phyloP scores from a whole-genome alignment of 495 filamentous ascomycete genomes.

The Tricharina praecox region DNA sequence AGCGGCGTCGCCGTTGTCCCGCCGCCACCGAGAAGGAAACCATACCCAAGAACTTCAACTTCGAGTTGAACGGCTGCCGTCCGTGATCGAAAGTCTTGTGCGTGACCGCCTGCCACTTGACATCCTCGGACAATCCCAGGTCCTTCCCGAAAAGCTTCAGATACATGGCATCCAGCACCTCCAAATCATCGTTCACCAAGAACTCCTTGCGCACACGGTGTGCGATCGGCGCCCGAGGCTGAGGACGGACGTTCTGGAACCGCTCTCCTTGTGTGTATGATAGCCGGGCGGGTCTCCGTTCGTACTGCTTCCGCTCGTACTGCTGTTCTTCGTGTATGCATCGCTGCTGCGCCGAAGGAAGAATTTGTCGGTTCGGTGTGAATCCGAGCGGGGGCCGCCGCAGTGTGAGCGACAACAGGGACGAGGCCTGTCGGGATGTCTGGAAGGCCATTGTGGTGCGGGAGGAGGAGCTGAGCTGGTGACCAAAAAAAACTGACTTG shows the following conservation, averaged over 20 bases:
- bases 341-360: not conserved
- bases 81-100: conserved; percentile 98
- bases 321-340: not conserved
- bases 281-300: not conserved
- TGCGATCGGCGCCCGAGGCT: conserved; percentile 13
- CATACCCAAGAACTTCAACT: conserved; percentile 78
- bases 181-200: conserved; percentile 56
- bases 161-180: conserved; percentile 57
- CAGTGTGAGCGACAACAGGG: not conserved
- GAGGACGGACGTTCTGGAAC: conserved; percentile 4
- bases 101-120: conserved; percentile 93
- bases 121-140: conserved; percentile 60
- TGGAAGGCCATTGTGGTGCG: conserved; percentile 3
- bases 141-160: conserved; percentile 48
- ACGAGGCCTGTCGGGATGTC: conserved; percentile 4
- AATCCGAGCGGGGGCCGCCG: conserved; percentile 1
- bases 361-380: not conserved
- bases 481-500: not conserved
- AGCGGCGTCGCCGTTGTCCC: not conserved
- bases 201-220: conserved; percentile 11
- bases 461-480: conserved; percentile 3
- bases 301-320: not conserved
- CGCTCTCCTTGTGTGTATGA: not conserved
- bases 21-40: not conserved
- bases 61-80: conserved; percentile 81